Evolutionary conservation across 2,329 filamentous ascomycete species (phyloP), one percentile per base, ranked within the genome.

Genomic region (Aureobasidium melanogenum): DNA sequence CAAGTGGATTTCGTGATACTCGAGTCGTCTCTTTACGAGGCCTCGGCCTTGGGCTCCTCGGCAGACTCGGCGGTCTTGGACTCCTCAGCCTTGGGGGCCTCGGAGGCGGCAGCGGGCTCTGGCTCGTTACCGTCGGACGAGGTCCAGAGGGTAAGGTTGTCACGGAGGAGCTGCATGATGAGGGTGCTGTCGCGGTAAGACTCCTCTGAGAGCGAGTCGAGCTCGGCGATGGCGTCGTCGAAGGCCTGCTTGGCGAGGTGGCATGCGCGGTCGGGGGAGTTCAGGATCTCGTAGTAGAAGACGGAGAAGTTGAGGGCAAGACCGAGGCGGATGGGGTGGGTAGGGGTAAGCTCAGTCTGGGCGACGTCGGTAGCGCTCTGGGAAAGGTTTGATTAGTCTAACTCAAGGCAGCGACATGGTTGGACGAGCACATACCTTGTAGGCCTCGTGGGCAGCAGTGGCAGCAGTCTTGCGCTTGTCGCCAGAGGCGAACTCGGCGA

Each of bases 251-350:
- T 97, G 79, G 93, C 93, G 69, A 97, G 87, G 77, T 97, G 93
- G 86, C 93, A 97, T 74, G 93, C 93, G 75, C 89, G 91, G 79
- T 97, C 92, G 73, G 92, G 93, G 38, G 92, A 95, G 88, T 97
- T 97, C 75, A 97, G 83, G 76, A 97, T 97, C 85, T 97, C 94
- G 80, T 97, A 96, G 86, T 96, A 96, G 84, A 97, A 97, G 73
- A 97, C 93, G 67, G 92, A 97, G 86, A 97, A 97, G 88, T 97
- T 97, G 70, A 97, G 87, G 69, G 93, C 93, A 73, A 97, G 88
- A 77, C 93, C 93, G 68, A 97, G 90, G 73, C 93, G 92, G 82
- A 97, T 97, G 71, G 93, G 93, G 84, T 97, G 93, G 65, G 94
- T 97, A 66, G 93, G 93, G 66, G 93, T 93, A 70, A 97, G 88